These are phyloP conservation scores for Stentor coeruleus DNA, from an alignment of 73 alveolate genomes.

Conservation along the genomic window DNA sequence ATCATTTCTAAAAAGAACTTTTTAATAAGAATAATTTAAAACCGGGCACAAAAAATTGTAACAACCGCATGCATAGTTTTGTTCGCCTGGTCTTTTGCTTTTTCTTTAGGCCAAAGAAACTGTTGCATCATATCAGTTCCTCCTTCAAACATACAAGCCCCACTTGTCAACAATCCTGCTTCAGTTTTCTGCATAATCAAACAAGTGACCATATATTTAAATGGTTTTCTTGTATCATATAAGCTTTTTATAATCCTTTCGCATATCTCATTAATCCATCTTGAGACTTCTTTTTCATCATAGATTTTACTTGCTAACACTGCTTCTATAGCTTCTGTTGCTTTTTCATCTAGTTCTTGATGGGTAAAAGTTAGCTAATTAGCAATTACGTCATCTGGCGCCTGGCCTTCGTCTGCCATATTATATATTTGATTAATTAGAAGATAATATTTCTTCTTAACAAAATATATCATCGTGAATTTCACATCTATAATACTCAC, in stretches of 20 bases:
- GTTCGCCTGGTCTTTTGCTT: conserved; percentile 19
- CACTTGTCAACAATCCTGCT: conserved; percentile 3
- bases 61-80: conserved; percentile 10
- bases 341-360: conserved; percentile 24
- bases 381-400: conserved; percentile 24
- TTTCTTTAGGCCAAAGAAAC: conserved; percentile 26
- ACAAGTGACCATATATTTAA: conserved; percentile 15
- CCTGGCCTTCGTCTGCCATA: conserved; percentile 23
- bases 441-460: no score
- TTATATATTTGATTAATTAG: neutral
- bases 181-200: conserved; percentile 25
- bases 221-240: conserved; percentile 16
- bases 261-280: conserved; percentile 18
- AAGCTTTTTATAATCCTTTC: neutral
- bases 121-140: conserved; percentile 24
- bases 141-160: conserved; percentile 17
- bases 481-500: no score
- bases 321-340: neutral
- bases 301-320: neutral
- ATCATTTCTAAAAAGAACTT: no score
- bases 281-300: conserved; percentile 4
- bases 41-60: conserved; percentile 8
- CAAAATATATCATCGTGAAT: no score
- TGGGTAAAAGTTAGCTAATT: conserved; percentile 26
- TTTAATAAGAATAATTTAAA: no score